Percentiles rank a stretch among this genome's conserved stretches.
Evolutionary conservation across 257 asterid species (phyloP).

Genomic region (Primulina eburnea): DNA sequence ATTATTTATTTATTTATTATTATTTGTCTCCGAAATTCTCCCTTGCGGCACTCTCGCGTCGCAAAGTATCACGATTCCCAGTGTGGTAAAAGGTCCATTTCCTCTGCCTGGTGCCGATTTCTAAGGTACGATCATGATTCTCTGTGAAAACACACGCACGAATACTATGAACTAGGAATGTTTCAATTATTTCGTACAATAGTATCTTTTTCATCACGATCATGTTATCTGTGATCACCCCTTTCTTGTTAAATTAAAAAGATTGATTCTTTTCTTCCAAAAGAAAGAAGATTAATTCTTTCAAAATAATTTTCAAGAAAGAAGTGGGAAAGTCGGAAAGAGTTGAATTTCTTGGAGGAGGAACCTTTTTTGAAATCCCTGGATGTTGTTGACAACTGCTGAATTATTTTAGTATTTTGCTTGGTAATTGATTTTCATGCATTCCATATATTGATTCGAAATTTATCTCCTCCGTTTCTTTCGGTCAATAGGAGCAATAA

Average conservation of each 20-base stretch:
- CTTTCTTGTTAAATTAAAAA: not conserved
- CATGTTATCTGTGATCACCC: not conserved
- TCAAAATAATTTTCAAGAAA: not conserved
- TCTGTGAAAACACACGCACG: not conserved
- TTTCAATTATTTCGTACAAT: not conserved
- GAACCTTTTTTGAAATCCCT: slow-evolving; percentile 4
- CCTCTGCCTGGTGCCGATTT: not conserved
- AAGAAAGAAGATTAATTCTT: not conserved
- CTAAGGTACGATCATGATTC: not conserved
- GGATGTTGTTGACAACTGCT: slow-evolving; percentile 29
- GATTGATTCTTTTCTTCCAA: not conserved
- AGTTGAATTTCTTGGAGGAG: slow-evolving; percentile 17
- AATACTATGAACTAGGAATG: not conserved
- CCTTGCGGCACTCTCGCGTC: not conserved
- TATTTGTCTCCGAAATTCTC: too few species aligned
- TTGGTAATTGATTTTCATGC: slow-evolving; percentile 17
- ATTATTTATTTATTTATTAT: too few species aligned
- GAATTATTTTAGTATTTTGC: slow-evolving; percentile 15
- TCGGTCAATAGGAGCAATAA: slow-evolving; percentile 24
- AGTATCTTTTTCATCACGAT: not conserved
- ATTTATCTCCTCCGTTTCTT: slow-evolving; percentile 22
- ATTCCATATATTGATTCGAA: not conserved
- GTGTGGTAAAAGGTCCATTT: not conserved
- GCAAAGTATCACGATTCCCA: not conserved
- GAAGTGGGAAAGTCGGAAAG: not conserved